A percentile compares a stretch with the other conserved stretches of the same genome.
These are phyloP conservation scores for Cystobasidium slooffiae DNA, from an alignment of 1,284 basidiomycete genomes.

Conservation along the genomic window DNA sequence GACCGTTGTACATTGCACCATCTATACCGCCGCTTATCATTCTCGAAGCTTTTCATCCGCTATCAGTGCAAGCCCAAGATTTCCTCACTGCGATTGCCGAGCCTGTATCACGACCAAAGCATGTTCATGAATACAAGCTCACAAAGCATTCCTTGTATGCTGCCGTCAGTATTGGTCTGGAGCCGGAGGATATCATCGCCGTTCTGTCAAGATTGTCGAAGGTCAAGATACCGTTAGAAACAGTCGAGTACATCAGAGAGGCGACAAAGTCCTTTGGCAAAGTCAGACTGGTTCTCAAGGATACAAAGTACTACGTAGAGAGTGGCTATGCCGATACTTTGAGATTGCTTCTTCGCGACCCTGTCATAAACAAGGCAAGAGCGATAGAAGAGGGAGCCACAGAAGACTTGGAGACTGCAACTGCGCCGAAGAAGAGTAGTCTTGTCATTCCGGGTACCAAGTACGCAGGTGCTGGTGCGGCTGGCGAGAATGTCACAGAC, in stretches of 20 bases:
- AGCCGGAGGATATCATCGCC: conserved; percentile 98
- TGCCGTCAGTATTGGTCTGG: conserved; percentile 95
- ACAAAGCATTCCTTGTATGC: conserved; percentile 98
- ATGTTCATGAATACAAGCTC: conserved; percentile 99
- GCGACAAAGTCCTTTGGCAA: conserved; percentile 94
- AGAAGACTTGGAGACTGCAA: conserved; percentile 63
- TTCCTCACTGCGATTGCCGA: conserved; percentile 98
- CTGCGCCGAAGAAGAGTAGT: conserved; percentile 77
- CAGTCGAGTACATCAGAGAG: conserved; percentile 81
- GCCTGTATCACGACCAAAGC: conserved; percentile 95
- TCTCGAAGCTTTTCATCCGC: conserved; percentile 91
- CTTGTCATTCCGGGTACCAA: conserved; percentile 79
- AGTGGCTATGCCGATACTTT: conserved; percentile 89
- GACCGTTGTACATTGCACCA: conserved; percentile 93
- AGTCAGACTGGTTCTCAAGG: conserved; percentile 93
- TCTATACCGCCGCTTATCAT: conserved; percentile 87
- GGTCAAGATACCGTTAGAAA: conserved; percentile 80
- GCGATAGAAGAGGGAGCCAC: conserved; percentile 60
- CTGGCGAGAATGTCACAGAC: conserved; percentile 52
- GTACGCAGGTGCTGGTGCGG: conserved; percentile 54
- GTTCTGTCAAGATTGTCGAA: conserved; percentile 62
- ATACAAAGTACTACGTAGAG: conserved; percentile 95
- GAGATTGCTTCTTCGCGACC: conserved; percentile 81
- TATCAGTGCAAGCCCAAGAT: conserved; percentile 97
- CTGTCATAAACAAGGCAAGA: conserved; percentile 77